Percentiles rank a stretch among this genome's conserved stretches.
Conservation (phyloP, 139 green algal species). For the Coccomyxa sp. region DNA sequence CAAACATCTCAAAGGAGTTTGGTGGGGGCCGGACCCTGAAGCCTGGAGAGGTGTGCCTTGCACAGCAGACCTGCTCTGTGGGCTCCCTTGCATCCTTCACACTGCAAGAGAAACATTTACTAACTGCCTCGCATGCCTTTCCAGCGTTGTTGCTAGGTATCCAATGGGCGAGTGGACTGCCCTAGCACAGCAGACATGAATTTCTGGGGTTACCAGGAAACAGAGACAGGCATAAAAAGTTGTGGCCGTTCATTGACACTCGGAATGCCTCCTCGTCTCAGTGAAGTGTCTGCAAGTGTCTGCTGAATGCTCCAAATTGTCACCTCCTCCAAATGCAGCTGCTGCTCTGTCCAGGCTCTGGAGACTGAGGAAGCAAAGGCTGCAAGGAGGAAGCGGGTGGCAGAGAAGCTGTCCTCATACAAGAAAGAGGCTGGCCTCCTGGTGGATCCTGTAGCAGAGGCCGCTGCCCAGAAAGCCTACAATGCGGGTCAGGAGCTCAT, state of each 20-base stretch:
- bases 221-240: no score
- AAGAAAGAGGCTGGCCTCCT: slow-evolving; percentile 9
- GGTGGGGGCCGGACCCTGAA: slow-evolving; percentile 64
- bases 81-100: background rate
- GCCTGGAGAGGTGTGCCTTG: slow-evolving; percentile 55
- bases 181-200: no score
- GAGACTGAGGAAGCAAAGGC: background rate
- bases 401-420: background rate
- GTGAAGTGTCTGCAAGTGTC: no score
- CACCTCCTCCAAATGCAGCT: background rate
- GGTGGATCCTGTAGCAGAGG: slow-evolving; percentile 7
- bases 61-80: background rate
- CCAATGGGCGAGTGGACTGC: no score
- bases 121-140: background rate
- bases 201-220: no score
- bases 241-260: no score
- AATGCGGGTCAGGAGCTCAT: slow-evolving; percentile 14
- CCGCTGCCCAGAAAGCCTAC: slow-evolving; percentile 10
- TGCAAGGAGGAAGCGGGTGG: background rate
- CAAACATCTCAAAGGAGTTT: slow-evolving; percentile 69
- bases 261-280: no score
- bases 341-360: background rate
- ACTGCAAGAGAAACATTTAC: background rate
- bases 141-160: background rate
- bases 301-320: no score